Percentiles rank a stretch among this genome's conserved stretches.
Evolutionary conservation across 1,139 yeast genomes (phyloP).

Genomic region (Ogataea hybrid): DNA sequence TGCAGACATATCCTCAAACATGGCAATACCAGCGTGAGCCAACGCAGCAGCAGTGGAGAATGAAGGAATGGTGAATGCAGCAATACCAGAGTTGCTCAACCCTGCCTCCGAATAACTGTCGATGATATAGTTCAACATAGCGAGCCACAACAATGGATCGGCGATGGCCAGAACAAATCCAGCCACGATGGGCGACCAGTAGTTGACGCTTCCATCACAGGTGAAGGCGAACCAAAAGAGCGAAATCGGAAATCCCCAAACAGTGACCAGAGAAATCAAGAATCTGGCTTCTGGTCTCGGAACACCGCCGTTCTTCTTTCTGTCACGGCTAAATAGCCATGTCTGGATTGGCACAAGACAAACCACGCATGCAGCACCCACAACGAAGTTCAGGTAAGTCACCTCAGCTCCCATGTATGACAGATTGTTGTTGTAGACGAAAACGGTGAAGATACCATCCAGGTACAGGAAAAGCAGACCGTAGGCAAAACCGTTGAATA

Average conservation of each 20-base stretch:
- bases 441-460: slow-evolving; percentile 34
- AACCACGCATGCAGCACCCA: slow-evolving; percentile 30
- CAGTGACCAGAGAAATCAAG: slow-evolving; percentile 30
- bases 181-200: slow-evolving; percentile 35
- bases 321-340: slow-evolving; percentile 34
- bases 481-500: slow-evolving; percentile 34
- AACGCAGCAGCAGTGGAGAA: slow-evolving; percentile 52
- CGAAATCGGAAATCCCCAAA: slow-evolving; percentile 35
- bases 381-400: slow-evolving; percentile 33
- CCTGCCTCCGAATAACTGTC: slow-evolving; percentile 46
- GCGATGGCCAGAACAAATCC: slow-evolving; percentile 42
- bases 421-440: slow-evolving; percentile 32
- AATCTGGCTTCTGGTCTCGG: slow-evolving; percentile 44
- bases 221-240: slow-evolving; percentile 35
- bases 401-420: slow-evolving; percentile 31
- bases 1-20: slow-evolving; percentile 47
- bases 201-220: slow-evolving; percentile 29
- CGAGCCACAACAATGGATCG: slow-evolving; percentile 48
- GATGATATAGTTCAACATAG: slow-evolving; percentile 48
- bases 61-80: slow-evolving; percentile 51
- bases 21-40: slow-evolving; percentile 49
- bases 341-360: slow-evolving; percentile 32
- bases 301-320: slow-evolving; percentile 41
- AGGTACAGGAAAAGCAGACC: slow-evolving; percentile 36
- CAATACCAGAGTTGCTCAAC: slow-evolving; percentile 49